Base-by-base conservation (phyloP, 148 eudicot genomes). In the Gaultheria prostrata region DNA sequence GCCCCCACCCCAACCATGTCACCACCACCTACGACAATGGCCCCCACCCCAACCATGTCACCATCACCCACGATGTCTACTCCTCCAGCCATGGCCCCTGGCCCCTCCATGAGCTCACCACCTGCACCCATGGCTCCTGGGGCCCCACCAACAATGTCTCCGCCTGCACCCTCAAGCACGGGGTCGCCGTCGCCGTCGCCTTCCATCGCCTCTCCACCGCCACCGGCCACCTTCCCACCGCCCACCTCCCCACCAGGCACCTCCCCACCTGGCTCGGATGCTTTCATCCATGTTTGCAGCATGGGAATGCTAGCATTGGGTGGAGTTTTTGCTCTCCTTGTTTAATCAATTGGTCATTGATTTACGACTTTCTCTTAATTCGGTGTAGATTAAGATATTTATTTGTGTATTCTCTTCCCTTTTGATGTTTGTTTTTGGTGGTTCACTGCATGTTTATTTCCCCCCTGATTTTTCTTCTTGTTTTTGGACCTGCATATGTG, bases 331-430 rank as follows among this genome's bases (percentile, higher is more conserved):
- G 77, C 82, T 24, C 46, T 85, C 76, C 77, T 85, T 3, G 76
- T 43, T 75, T 85, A 76, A 76, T 33, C 56, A 71, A 32, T 6
- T 82, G 77, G 56, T 45, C 18, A 10, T 24, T 17, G 75, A 51
- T 17, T 30, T 28, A 17, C 15, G n/a, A 17, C 21, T n/a, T 76
- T 48, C 46, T 33, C 30, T 61, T 9, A 53, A 13, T 69, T 79
- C 3, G 83, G 46, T 84, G 86, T 79, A 84, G 83, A 80, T 79
- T 84, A 61, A 71, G 69, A 73, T 39, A 75, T 72, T 70, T 80
- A 79, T 61, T 79, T 72, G 72, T 78, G 82, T 39, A 20, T 78
- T 83, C 45, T 83, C 63, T 83, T 75, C 39, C 39, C 39, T 35
- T 35, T 35, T 35, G 6, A 35, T 35, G 39, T 35, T 35, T 59